Evolutionary conservation across 345 rosid genomes (phyloP).

Genomic region (Leavenworthia alabamica): DNA sequence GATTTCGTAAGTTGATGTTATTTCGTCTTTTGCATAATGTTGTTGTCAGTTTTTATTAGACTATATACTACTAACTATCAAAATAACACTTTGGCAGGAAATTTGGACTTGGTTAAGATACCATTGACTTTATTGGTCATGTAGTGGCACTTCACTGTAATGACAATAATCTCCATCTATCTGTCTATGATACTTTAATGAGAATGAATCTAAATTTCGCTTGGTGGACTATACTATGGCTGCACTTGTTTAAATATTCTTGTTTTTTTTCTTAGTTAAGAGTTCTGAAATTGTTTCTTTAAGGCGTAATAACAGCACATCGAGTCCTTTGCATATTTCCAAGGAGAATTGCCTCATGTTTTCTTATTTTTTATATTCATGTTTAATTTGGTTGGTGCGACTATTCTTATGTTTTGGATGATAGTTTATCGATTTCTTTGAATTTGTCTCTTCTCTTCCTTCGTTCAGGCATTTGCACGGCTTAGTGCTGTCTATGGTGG

Average conservation of each 20-base stretch:
- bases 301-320: constrained; percentile 49
- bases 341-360: constrained; percentile 99
- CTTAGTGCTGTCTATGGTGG: constrained; percentile 99
- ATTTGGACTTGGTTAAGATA: constrained; percentile 77
- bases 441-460: constrained; percentile 4
- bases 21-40: neutral
- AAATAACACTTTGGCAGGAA: constrained; percentile 46
- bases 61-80: constrained; percentile 7
- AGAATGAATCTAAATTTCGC: constrained; percentile 75
- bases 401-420: neutral
- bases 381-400: constrained; percentile 4
- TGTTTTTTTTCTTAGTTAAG: too few species aligned
- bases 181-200: constrained; percentile 89
- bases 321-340: constrained; percentile 92
- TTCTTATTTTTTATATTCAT: neutral
- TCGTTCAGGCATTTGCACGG: constrained; percentile 80
- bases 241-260: too few species aligned
- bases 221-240: too few species aligned
- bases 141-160: constrained; percentile 89
- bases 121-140: constrained; percentile 97
- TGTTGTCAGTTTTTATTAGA: neutral
- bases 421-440: constrained; percentile 30
- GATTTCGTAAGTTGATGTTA: constrained; percentile 60
- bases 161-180: constrained; percentile 66
- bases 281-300: constrained; percentile 1